Conservation (phyloP, 257 asterid genomes). For the Plantago elongata region DNA sequence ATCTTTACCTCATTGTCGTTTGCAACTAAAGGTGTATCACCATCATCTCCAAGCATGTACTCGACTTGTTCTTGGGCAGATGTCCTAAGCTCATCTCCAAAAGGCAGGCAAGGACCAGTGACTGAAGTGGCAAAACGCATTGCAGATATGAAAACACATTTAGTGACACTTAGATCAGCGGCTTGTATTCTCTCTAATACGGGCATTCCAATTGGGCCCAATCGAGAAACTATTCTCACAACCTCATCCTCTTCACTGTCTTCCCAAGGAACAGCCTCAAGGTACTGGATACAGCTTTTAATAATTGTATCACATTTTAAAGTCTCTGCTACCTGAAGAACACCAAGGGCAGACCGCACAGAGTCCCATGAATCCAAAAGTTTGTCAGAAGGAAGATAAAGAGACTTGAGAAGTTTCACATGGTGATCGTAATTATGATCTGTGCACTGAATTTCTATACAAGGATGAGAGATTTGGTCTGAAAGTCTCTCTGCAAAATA, state of each 20-base stretch:
- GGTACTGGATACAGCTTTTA: constrained; percentile 37
- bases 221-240: constrained; percentile 25
- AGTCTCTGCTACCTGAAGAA: constrained; percentile 39
- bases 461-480: constrained; percentile 23
- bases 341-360: constrained; percentile 38
- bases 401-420: constrained; percentile 40
- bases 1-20: constrained; percentile 51
- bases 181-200: constrained; percentile 46
- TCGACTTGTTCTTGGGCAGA: constrained; percentile 86
- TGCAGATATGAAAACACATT: constrained; percentile 57
- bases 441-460: constrained; percentile 41
- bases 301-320: constrained; percentile 38
- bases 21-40: constrained; percentile 40
- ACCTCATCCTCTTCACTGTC: constrained; percentile 46
- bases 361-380: constrained; percentile 44
- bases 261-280: constrained; percentile 68
- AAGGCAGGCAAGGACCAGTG: constrained; percentile 38
- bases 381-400: constrained; percentile 34
- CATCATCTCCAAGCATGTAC: constrained; percentile 70
- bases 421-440: constrained; percentile 33
- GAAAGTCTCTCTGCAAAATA: constrained; percentile 42
- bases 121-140: constrained; percentile 62
- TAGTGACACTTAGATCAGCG: constrained; percentile 38
- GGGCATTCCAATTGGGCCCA: constrained; percentile 48
- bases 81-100: constrained; percentile 50